Base-by-base conservation (phyloP, 495 filamentous ascomycete species). In the Xylaria castorea region DNA sequence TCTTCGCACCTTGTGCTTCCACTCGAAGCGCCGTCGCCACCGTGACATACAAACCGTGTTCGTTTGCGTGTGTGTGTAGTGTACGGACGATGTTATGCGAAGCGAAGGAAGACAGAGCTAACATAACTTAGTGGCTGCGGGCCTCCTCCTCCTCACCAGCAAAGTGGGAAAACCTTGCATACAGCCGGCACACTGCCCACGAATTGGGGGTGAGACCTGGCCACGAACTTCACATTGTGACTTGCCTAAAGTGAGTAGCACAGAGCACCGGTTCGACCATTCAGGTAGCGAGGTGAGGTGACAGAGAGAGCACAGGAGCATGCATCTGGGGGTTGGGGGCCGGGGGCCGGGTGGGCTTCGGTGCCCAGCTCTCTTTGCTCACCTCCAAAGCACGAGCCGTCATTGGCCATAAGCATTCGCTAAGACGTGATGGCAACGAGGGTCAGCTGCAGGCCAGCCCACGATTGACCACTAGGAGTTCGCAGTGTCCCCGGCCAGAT, bases 201-300 rank as follows among this genome's bases (percentile, higher is more conserved):
- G 50, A 55, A 42, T 68, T 51, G 65, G 65, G 46, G 46, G 46
- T 40, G 38, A n/a, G 20, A 32, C 20, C 38, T 30, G 62, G 9
- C 40, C 7, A 20, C n/a, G 3, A 55, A 55, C 48, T 30, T 40
- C 48, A 40, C 65, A 70, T 70, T 60, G 53, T 61, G 53, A 70
- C 67, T 70, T 70, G 67, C 67, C 67, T 60, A 70, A 70, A 70
- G 55, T 22, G 67, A 46, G 50, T 61, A 61, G 51, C 34, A 70
- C 67, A 30, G 67, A 53, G 22, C 53, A 60, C 55, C 27, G 11
- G 38, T 55, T 68, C 11, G 65, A 68, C 48, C 65, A 55, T 40
- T 34, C 46, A 68, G 22, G 30, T 20, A 48, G 51, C 34, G 22
- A 20, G 36, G 32, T 57, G 46, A 46, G 66, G 53, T 40, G 66